Base-by-base conservation (phyloP, 2,329 filamentous ascomycete genomes). In the Epichloe coenophiala region DNA sequence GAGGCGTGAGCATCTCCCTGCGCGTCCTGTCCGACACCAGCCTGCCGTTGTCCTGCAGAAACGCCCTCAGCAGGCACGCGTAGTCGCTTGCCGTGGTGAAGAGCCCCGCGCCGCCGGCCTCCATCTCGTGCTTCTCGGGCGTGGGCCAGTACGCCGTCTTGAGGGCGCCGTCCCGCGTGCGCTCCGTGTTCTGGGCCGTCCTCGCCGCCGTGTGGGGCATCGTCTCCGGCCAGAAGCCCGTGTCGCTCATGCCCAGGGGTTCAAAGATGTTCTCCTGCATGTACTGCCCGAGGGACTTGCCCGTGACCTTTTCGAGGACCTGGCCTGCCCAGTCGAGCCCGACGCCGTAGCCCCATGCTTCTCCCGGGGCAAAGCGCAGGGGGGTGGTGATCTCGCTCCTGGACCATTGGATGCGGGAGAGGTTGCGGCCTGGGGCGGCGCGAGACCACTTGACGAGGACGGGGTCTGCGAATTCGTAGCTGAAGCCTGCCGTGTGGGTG, bases 271-370 rank as follows among this genome's bases (percentile, higher is more conserved):
- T 56, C 45, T 59, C 47, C 35, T 62, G 55, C 62, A 70, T 66
- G 60, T 69, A 71, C 5, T 55, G 57, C 0, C 63, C 63, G 3
- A 77, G 59, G 59, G 53, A 55, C 48, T 62, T 55, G 6, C 65
- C 65, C 0, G 67, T 69, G 4, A 71, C 43, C 4, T 58, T 59
- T 57, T 75, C 69, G 4, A 78, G 59, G 1, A 70, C 60, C 5
- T 68, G 52, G 3, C 71, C 73, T 0, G 69, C 73, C 66, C 71
- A 77, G 61, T 78, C 75, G 41, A 70, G 51, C 0, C 62, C 60
- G 3, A 64, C 57, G 4, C 75, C 73, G 52, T 78, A 79, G 33
- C 60, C 62, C 74, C 74, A 79, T 6, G 68, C 66, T 3, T 67
- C 62, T 1, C 74, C 76, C 0, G 75, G 71, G 3, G 61, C 54